Conservation (phyloP, 1,284 basidiomycete species). For the Trametes pubescens region DNA sequence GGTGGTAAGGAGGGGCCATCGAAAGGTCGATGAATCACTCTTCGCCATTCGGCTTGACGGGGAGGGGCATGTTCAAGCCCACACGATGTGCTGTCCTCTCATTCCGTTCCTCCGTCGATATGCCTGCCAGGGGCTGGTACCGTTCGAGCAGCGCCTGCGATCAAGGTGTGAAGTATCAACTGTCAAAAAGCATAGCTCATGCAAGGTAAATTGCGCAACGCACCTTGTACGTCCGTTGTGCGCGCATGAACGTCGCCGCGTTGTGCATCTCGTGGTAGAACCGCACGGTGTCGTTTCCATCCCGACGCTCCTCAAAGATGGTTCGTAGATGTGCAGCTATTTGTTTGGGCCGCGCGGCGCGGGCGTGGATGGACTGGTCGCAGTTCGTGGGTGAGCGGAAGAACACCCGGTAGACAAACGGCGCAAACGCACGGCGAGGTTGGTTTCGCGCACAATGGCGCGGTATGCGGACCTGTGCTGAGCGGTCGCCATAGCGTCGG, state of each 20-base stretch:
- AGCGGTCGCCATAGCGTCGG: conserved; percentile 25
- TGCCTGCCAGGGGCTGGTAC: conserved; percentile 86
- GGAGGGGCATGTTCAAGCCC: conserved; percentile 85
- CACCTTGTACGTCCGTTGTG: conserved; percentile 70
- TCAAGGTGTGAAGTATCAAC: conserved; percentile 9
- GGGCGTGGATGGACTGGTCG: conserved; percentile 53
- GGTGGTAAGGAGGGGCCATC: background rate
- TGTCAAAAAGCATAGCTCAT: background rate
- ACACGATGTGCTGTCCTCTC: conserved; percentile 87
- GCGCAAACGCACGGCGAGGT: conserved; percentile 48
- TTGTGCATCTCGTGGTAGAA: conserved; percentile 66
- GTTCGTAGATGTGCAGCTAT: conserved; percentile 63
- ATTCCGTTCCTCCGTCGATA: conserved; percentile 82
- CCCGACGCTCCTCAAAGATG: conserved; percentile 57
- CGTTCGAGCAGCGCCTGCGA: conserved; percentile 76
- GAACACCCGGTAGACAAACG: background rate
- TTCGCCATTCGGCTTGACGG: conserved; percentile 43
- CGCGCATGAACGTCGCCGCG: conserved; percentile 73
- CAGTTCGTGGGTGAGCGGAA: conserved; percentile 23
- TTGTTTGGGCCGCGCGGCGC: conserved; percentile 52
- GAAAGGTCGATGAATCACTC: conserved; percentile 15
- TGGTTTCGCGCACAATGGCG: conserved; percentile 52
- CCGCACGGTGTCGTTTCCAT: conserved; percentile 38
- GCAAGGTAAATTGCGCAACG: conserved; percentile 26
- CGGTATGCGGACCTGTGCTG: conserved; percentile 47